These are phyloP conservation scores for Entoloma clypeatum DNA, from an alignment of 1,284 basidiomycete species.

Conservation along the genomic window DNA sequence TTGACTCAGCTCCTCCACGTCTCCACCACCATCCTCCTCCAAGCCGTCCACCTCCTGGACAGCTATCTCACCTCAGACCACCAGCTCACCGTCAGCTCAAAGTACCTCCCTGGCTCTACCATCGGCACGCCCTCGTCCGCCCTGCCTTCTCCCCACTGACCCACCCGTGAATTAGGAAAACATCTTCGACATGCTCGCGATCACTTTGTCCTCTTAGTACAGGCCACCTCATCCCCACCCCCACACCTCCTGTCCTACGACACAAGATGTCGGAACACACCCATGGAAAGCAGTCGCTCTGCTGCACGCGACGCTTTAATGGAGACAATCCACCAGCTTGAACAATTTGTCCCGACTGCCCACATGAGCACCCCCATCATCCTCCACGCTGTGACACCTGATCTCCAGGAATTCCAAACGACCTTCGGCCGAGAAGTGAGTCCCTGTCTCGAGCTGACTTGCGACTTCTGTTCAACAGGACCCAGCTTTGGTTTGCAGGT, in stretches of 20 bases:
- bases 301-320: conserved; percentile 56
- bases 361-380: conserved; percentile 54
- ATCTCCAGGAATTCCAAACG: conserved; percentile 67
- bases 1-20: conserved; percentile 58
- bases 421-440: conserved; percentile 78
- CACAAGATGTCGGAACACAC: conserved; percentile 66
- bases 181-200: conserved; percentile 79
- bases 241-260: conserved; percentile 72
- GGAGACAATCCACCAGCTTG: conserved; percentile 54
- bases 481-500: conserved; percentile 80
- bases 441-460: conserved; percentile 1
- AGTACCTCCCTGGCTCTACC: conserved; percentile 75
- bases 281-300: conserved; percentile 68
- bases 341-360: conserved; percentile 45
- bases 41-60: conserved; percentile 69
- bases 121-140: conserved; percentile 48
- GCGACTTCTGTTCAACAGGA: not conserved
- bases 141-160: conserved; percentile 5
- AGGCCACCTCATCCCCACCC: conserved; percentile 45
- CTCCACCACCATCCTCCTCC: conserved; percentile 58
- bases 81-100: conserved; percentile 63
- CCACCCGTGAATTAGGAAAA: conserved; percentile 50
- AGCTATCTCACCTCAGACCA: conserved; percentile 59
- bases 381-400: conserved; percentile 76
- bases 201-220: conserved; percentile 66